Evolutionary conservation across 148 eudicot genomes (phyloP).

Genomic region (Camellia japonica): DNA sequence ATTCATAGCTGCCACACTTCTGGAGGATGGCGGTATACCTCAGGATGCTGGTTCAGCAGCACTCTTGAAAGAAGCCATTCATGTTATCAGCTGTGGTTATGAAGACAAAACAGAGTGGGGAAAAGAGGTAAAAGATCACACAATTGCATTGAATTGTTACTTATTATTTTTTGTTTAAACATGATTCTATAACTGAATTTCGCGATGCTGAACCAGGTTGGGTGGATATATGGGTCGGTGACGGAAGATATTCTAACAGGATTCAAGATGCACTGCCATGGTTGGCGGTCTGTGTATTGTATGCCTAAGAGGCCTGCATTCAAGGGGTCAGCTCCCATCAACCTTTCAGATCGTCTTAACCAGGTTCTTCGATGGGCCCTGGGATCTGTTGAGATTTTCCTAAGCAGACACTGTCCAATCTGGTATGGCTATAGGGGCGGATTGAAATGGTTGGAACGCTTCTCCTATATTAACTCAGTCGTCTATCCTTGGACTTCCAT

Average conservation of each 20-base stretch:
- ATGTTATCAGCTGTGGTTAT: constrained; percentile 63
- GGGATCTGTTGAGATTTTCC: constrained; percentile 61
- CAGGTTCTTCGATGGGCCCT: constrained; percentile 72
- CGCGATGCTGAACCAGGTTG: constrained; percentile 34
- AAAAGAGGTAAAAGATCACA: constrained; percentile 47
- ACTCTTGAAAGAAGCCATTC: constrained; percentile 61
- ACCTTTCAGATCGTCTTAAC: constrained; percentile 65
- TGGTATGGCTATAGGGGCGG: constrained; percentile 61
- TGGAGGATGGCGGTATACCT: constrained; percentile 50
- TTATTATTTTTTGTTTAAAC: background rate
- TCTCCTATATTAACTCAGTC: constrained; percentile 59
- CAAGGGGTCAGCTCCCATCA: constrained; percentile 67
- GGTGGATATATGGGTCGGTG: constrained; percentile 66
- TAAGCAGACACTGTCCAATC: constrained; percentile 58
- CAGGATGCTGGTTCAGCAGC: constrained; percentile 39
- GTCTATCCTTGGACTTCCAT: constrained; percentile 62
- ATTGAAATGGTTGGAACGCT: constrained; percentile 54
- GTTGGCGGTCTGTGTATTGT: constrained; percentile 66
- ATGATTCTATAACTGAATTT: background rate
- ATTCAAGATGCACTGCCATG: constrained; percentile 68
- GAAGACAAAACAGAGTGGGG: constrained; percentile 70
- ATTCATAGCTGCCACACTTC: constrained; percentile 54
- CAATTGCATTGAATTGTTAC: background rate
- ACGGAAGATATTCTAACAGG: constrained; percentile 68
- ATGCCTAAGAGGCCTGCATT: constrained; percentile 56